phyloP scores from a whole-genome alignment of 2,329 filamentous ascomycete species.

The Talaromyces islandicus region DNA sequence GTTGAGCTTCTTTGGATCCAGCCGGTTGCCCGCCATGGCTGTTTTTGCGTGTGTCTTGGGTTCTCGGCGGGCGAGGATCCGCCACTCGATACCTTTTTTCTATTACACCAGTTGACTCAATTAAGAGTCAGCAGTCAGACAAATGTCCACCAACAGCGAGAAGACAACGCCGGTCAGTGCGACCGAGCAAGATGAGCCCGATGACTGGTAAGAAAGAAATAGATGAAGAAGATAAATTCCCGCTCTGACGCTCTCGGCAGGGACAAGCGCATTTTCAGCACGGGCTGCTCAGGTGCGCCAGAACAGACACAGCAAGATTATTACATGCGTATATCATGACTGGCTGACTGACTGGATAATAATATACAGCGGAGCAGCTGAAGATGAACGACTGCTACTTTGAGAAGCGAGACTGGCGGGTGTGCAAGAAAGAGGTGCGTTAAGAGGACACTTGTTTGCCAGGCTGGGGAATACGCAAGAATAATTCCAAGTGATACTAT shows the following conservation, averaged over 20 bases:
- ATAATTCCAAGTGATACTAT: too few relatives aligned
- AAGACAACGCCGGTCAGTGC: constrained; percentile 32
- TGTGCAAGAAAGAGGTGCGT: constrained; percentile 79
- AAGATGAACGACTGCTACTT: constrained; percentile 94
- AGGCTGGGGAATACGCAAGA: neutral
- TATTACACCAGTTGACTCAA: neutral
- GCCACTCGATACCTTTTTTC: neutral
- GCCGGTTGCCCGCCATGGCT: constrained; percentile 28
- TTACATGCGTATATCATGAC: too few relatives aligned
- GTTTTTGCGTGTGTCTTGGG: neutral
- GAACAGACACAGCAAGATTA: too few relatives aligned
- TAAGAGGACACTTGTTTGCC: neutral
- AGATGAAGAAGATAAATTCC: constrained; percentile 5
- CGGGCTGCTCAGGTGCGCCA: constrained; percentile 76
- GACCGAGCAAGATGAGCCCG: constrained; percentile 62
- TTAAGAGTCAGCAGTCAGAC: constrained; percentile 3
- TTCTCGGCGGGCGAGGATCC: neutral
- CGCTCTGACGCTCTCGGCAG: constrained; percentile 43
- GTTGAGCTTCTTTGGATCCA: constrained; percentile 68
- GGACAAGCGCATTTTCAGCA: constrained; percentile 97
- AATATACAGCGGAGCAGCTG: constrained; percentile 68
- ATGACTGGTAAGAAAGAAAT: constrained; percentile 71
- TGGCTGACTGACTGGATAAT: constrained; percentile 2
- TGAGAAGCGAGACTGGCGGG: constrained; percentile 92
- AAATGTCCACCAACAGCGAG: constrained; percentile 54